Evolutionary conservation across 441 rosid genomes (phyloP).

Genomic region (Brassica hybrid): DNA sequence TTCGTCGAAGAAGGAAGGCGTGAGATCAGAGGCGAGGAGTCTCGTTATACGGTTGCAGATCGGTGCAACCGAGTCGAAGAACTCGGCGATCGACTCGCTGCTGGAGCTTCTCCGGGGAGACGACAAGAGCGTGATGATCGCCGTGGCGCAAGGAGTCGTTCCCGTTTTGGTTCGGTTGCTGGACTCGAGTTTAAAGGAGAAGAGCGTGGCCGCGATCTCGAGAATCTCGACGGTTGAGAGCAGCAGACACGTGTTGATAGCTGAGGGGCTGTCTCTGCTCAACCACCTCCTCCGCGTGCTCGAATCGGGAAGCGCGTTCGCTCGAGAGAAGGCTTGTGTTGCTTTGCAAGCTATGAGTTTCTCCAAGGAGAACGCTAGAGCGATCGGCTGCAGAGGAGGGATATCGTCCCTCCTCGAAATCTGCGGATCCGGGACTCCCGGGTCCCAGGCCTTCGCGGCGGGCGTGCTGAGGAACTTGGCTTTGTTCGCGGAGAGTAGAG

Average conservation of each 20-base stretch:
- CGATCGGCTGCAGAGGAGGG: slow-evolving; percentile 87
- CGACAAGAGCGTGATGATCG: slow-evolving; percentile 90
- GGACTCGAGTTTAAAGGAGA: slow-evolving; percentile 85
- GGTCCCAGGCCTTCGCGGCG: slow-evolving; percentile 84
- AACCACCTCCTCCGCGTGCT: slow-evolving; percentile 79
- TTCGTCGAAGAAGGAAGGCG: slow-evolving; percentile 67
- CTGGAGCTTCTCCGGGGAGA: slow-evolving; percentile 59
- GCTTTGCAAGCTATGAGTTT: slow-evolving; percentile 68
- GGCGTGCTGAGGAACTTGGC: slow-evolving; percentile 84
- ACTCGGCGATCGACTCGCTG: slow-evolving; percentile 74
- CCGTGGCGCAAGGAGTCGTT: slow-evolving; percentile 87
- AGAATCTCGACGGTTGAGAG: slow-evolving; percentile 78
- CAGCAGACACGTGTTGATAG: slow-evolving; percentile 72
- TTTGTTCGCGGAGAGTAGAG: slow-evolving; percentile 56
- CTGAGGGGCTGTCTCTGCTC: slow-evolving; percentile 76
- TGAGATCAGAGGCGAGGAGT: slow-evolving; percentile 68
- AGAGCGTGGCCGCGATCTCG: slow-evolving; percentile 70
- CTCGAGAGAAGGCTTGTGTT: slow-evolving; percentile 76
- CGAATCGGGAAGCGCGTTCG: slow-evolving; percentile 82
- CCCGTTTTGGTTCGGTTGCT: slow-evolving; percentile 76
- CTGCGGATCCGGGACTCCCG: slow-evolving; percentile 81
- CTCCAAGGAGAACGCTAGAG: slow-evolving; percentile 81
- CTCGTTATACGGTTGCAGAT: slow-evolving; percentile 81
- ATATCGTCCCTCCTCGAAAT: slow-evolving; percentile 80
- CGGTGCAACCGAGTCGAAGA: slow-evolving; percentile 67